phyloP scores from a whole-genome alignment of 768 basidiomycete species.

The Pholiota microspora region DNA sequence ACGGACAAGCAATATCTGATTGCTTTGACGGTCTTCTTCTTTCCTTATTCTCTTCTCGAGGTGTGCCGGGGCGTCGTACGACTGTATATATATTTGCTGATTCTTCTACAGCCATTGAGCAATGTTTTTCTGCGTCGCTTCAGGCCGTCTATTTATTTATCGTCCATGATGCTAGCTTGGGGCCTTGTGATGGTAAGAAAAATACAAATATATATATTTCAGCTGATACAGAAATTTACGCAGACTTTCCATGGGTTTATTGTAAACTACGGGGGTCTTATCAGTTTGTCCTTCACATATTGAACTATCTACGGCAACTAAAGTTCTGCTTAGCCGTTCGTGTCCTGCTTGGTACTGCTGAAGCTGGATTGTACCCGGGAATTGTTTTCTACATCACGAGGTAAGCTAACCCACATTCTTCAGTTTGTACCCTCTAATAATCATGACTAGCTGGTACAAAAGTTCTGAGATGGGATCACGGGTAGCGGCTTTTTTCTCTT shows the following conservation, averaged over 20 bases:
- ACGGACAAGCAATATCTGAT: constrained; percentile 65
- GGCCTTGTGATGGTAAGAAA: constrained; percentile 44
- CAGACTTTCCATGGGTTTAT: constrained; percentile 66
- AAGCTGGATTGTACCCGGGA: constrained; percentile 58
- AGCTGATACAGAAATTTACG: constrained; percentile 1
- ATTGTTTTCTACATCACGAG: constrained; percentile 64
- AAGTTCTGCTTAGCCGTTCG: constrained; percentile 43
- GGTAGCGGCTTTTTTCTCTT: constrained; percentile 75
- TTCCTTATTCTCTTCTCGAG: constrained; percentile 70
- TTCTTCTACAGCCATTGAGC: constrained; percentile 48
- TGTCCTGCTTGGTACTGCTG: constrained; percentile 60
- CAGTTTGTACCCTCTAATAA: background rate
- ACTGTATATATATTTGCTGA: background rate
- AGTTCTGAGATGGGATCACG: constrained; percentile 72
- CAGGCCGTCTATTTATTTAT: constrained; percentile 68
- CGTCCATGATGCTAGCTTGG: constrained; percentile 47
- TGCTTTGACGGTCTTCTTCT: constrained; percentile 74
- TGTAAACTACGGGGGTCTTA: constrained; percentile 56
- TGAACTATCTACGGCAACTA: background rate
- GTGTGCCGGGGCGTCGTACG: constrained; percentile 28
- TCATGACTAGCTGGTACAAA: constrained; percentile 66
- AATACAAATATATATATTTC: background rate
- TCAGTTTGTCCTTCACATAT: constrained; percentile 40
- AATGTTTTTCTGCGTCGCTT: constrained; percentile 59
- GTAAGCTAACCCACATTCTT: constrained; percentile 24